phyloP scores from a whole-genome alignment of 371 early-diverging fungal genomes.

The Mucor plumbeus region DNA sequence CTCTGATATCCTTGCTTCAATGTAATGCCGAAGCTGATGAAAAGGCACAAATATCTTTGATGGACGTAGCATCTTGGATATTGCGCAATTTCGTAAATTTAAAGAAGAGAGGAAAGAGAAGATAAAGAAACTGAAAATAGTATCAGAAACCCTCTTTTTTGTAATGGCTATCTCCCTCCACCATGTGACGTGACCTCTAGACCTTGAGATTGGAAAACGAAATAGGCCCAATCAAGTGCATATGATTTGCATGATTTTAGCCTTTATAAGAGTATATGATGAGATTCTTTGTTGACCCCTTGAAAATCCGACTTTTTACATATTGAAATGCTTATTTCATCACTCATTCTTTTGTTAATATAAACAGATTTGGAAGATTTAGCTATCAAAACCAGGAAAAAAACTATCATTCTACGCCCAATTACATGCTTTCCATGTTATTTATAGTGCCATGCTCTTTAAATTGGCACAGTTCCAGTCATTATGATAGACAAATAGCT shows the following conservation, averaged over 20 bases:
- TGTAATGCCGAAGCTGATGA: slow-evolving; percentile 42
- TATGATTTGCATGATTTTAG: not conserved
- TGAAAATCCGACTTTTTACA: not conserved
- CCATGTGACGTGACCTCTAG: slow-evolving; percentile 4
- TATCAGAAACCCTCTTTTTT: not conserved
- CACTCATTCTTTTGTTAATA: not conserved
- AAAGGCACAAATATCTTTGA: slow-evolving; percentile 40
- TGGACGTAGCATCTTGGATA: slow-evolving; percentile 30
- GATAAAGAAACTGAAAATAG: not conserved
- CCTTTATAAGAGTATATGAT: not conserved
- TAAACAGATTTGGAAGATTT: not conserved
- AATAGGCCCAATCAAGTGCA: not conserved
- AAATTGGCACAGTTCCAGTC: not conserved
- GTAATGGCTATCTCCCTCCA: not conserved
- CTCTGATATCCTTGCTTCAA: slow-evolving; percentile 33
- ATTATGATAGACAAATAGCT: not conserved
- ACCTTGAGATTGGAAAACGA: not conserved
- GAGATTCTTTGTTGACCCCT: not conserved
- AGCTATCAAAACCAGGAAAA: not conserved
- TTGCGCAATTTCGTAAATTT: slow-evolving; percentile 1
- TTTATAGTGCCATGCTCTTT: not conserved
- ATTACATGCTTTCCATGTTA: not conserved
- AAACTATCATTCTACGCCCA: not conserved
- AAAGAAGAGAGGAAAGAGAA: not conserved
- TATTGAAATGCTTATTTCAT: not conserved